These are phyloP conservation scores for Heracleum sosnowskyi DNA, from an alignment of 129 eudicot genomes.

Conservation along the genomic window DNA sequence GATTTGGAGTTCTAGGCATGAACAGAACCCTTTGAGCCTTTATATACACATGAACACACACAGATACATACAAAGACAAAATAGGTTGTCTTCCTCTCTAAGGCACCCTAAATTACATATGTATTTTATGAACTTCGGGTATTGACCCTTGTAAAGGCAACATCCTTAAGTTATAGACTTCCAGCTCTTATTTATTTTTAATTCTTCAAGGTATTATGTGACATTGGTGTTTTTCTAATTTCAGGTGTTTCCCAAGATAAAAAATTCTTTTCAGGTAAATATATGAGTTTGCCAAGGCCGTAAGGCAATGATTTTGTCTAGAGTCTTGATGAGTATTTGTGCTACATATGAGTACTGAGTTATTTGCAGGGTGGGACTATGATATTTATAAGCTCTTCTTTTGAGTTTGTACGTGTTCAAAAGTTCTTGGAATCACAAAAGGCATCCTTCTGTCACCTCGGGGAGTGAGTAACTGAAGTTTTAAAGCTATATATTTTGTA, in stretches of 20 bases:
- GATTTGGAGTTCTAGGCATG: neutral
- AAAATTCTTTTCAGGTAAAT: constrained; percentile 82
- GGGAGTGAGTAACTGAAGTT: constrained; percentile 64
- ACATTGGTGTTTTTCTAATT: constrained; percentile 8
- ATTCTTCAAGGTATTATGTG: neutral
- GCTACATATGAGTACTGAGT: neutral
- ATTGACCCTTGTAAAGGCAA: constrained; percentile 2
- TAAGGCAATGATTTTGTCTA: neutral
- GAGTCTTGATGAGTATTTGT: neutral
- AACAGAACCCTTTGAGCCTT: neutral
- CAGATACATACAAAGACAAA: neutral
- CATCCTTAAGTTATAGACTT: neutral
- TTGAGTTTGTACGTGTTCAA: constrained; percentile 74
- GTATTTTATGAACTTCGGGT: neutral
- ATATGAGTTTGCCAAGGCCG: neutral
- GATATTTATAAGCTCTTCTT: constrained; percentile 71
- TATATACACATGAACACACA: neutral
- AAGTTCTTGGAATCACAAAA: constrained; percentile 72
- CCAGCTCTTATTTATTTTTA: neutral
- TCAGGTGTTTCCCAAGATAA: constrained; percentile 85
- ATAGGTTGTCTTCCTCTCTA: neutral
- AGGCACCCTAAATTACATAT: neutral
- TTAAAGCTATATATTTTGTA: no score
- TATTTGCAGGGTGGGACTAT: constrained; percentile 72
- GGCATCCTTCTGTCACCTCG: constrained; percentile 75